Base-by-base conservation (phyloP, 2,329 filamentous ascomycete genomes). In the Colletotrichum salicis region DNA sequence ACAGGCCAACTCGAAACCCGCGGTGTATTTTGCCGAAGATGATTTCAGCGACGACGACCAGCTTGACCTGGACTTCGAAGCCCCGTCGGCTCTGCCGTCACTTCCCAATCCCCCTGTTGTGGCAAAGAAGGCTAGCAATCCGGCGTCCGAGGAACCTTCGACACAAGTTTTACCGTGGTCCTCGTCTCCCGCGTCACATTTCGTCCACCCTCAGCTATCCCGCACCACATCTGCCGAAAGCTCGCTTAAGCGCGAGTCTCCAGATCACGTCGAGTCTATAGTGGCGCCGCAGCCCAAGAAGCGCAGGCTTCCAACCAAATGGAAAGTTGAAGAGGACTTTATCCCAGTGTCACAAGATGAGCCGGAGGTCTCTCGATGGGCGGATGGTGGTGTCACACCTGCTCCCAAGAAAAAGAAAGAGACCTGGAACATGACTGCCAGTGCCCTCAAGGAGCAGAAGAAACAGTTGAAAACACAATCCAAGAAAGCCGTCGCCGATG, bases 21-120 rank as follows among this genome's bases (percentile, higher is more conserved):
- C 75, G 8, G 88, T 93, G 11, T 89, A 88, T 72, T 93, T 95
- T 74, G 89, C 91, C 71, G 93, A 95, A 73, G 91, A 96, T 76
- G 95, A 97, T 78, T 96, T 97, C 75, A 94, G 94, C 76, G 93
- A 96, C 78, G 95, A 97, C 76, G 88, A 92, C 24, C 89, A 94
- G 67, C 85, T 97, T 29, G 93, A 94, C 73, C 81, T 93, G 24
- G 88, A 95, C 73, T 88, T 91, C 63, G 87, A 93, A 70, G 86
- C 90, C 70, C 90, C 91, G 0, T 81, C 84, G 1, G 84, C 87
- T 2, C 85, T 89, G 4, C 85, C 85, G 8, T 52, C 63, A 15
- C 66, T 64, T 27, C 69, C 68, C 15, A 73, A 74, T 72, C 62
- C 79, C 75, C 41, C 77, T 54, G 33, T 80, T 76, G 78, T 66